phyloP scores from a whole-genome alignment of 495 filamentous ascomycete genomes.

The Pyronema omphalodes region DNA sequence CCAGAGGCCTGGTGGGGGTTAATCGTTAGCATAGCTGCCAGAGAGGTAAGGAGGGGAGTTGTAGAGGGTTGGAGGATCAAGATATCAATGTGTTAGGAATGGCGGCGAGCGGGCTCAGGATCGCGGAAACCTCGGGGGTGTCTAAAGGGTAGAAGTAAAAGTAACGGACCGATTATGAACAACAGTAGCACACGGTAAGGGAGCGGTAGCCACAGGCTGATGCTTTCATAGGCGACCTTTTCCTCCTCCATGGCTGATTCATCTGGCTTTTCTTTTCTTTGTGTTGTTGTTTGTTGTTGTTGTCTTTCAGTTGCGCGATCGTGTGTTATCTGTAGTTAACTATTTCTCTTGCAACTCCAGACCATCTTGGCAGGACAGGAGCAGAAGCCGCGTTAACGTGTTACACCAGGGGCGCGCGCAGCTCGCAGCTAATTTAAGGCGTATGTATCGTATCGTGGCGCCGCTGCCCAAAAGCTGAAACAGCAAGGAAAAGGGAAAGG shows the following conservation, averaged over 20 bases:
- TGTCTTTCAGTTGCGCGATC: background rate
- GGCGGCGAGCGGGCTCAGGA: no score
- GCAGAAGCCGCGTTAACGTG: no score
- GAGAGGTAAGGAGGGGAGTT: background rate
- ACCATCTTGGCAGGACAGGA: no score
- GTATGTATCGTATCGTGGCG: no score
- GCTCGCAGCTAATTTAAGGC: no score
- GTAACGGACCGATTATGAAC: constrained; percentile 15
- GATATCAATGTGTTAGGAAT: background rate
- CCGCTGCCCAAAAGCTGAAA: no score
- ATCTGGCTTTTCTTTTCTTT: background rate
- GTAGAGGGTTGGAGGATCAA: no score
- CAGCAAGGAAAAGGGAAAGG: no score
- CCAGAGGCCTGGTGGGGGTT: constrained; percentile 19
- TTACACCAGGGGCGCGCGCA: no score
- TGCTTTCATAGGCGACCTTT: constrained; percentile 5
- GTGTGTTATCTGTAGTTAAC: no score
- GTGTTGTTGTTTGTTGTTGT: background rate
- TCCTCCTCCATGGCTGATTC: constrained; percentile 1
- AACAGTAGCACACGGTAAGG: constrained; percentile 22
- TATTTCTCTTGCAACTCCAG: no score
- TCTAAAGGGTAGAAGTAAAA: background rate
- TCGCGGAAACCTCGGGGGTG: background rate
- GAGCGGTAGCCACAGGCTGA: constrained; percentile 20
- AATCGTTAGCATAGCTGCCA: constrained; percentile 9